Percentiles rank a stretch among this genome's conserved stretches.
These are phyloP conservation scores for Coemansia sp. DNA, from an alignment of 192 early-diverging fungal genomes.

Conservation along the genomic window DNA sequence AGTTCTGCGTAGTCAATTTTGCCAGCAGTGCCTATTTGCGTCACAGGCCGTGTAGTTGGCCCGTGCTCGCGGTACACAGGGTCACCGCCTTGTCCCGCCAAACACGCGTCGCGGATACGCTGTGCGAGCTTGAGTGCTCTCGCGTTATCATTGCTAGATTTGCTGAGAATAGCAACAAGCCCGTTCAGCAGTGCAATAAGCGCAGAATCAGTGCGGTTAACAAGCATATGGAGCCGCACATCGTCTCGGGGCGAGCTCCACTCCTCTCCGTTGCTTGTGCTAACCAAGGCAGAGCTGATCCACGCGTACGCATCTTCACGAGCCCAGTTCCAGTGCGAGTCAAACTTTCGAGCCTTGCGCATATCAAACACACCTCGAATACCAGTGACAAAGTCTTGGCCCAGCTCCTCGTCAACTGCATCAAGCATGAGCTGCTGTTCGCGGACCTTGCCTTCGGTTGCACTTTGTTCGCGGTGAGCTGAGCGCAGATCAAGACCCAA, in stretches of 20 bases:
- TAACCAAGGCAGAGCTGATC: slow-evolving; percentile 78
- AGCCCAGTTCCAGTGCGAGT: slow-evolving; percentile 98
- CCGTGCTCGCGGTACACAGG: slow-evolving; percentile 80
- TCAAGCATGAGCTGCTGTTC: slow-evolving; percentile 76
- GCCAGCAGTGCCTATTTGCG: slow-evolving; percentile 69
- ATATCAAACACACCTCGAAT: slow-evolving; percentile 78
- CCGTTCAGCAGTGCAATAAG: slow-evolving; percentile 60
- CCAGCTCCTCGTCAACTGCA: slow-evolving; percentile 79
- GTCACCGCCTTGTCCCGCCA: slow-evolving; percentile 46
- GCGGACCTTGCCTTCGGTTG: slow-evolving; percentile 34
- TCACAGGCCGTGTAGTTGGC: slow-evolving; percentile 74
- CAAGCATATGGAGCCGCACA: slow-evolving; percentile 53
- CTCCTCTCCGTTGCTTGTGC: slow-evolving; percentile 71
- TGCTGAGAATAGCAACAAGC: slow-evolving; percentile 68
- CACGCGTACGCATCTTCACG: slow-evolving; percentile 35
- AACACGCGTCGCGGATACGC: slow-evolving; percentile 60
- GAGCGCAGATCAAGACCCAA: slow-evolving; percentile 74
- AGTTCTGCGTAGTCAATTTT: slow-evolving; percentile 75
- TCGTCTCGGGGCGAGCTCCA: slow-evolving; percentile 53
- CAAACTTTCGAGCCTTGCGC: slow-evolving; percentile 82
- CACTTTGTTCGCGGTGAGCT: slow-evolving; percentile 66
- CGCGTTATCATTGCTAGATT: slow-evolving; percentile 58
- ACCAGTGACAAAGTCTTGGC: slow-evolving; percentile 80
- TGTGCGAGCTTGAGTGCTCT: slow-evolving; percentile 51
- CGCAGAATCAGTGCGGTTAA: slow-evolving; percentile 63